Evolutionary conservation across 2,329 filamentous ascomycete genomes (phyloP), one percentile per base, ranked within the genome.

Genomic region (Cladosporium velox): DNA sequence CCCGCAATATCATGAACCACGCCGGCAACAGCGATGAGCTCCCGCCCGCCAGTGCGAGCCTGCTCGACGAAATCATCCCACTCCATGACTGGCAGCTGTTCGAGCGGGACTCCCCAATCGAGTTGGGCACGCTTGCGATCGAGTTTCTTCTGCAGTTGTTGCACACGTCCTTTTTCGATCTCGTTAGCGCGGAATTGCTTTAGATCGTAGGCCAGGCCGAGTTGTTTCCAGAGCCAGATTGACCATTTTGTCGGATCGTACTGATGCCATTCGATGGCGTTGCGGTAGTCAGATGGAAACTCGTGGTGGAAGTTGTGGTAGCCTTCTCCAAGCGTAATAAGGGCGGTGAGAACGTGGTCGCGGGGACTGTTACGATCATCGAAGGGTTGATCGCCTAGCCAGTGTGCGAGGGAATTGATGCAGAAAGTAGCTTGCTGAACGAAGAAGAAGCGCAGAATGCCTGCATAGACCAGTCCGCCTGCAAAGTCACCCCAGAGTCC

Each of bases 301-400:
- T 94, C 91, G 84, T 94, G 91, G 81, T 94, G 91, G 85, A 94
- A 94, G 84, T 94, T 94, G 85, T 94, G 91, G 82, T 94, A 94
- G 24, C 91, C 91, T 80, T 92, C 91, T 57, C 91, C 91, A 15
- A 94, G 88, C 47, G 91, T 94, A 70, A 91, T 88, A 18, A 94
- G 81, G 49, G 91, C 91, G 34, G 91, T 94, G 78, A 94, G 86
- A 75, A 92, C 85, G 79, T 94, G 91, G 74, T 94, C 91, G 77
- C 91, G 89, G 69, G 91, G 91, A 66, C 90, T 92, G 86, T 94
- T 93, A 78, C 91, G 89, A 84, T 94, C 91, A 72, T 94, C 91
- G 77, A 94, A 94, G 67, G 91, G 91, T 82, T 93, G 91, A 72
- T 94, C 91, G 69, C 91, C 91, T 73, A 94, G 88, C 89, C 90